Evolutionary conservation across 2,329 filamentous ascomycete species (phyloP), one percentile per base, ranked within the genome.

Genomic region (Apiospora malaysiana): DNA sequence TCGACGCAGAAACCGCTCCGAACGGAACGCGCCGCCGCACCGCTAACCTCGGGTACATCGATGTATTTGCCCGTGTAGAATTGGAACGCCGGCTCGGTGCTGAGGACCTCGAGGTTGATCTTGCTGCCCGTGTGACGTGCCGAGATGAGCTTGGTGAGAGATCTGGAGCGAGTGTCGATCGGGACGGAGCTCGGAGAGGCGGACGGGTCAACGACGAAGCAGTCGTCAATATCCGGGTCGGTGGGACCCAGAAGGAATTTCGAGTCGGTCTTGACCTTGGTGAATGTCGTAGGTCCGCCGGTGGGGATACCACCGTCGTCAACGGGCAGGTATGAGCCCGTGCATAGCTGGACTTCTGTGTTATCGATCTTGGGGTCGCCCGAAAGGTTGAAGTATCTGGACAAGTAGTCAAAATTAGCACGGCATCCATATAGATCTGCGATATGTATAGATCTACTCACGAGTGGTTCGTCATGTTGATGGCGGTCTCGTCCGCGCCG

Each of bases 401-500:
- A 18, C 42, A 12, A 70, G 72, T 9, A 73, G 4, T 51, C 37
- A 47, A 56, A 12, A 18, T 69, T 65, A 51, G 43, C 32, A 14
- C 16, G 37, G 18, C 16, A 16, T 47, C 7, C 14, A 68, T 51
- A 68, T 23, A 23, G 2, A 10, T 56, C 40, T 56, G 56, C 32
- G 21, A 14, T 9, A 37, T 23, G 18, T 7, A 2, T 10, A 8
- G 42, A 45, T 40, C 56, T 68, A 80, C 85, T 75, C 82, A 94
- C 92, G 94, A 97, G 85, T 99, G 95, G 84, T 98, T 99, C 68
- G 96, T 98, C 83, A 98, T 88, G 83, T 95, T 97, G 80, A 98
- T 89, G 56, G 91, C 91, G 0, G 95, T 98, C 86, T 98, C 95
- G n/a, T 95, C 91, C 16, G 91, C 92, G 68, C 92, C 91, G 3